These are phyloP conservation scores for Vigna radiata DNA, from an alignment of 306 rosid genomes.

Conservation along the genomic window DNA sequence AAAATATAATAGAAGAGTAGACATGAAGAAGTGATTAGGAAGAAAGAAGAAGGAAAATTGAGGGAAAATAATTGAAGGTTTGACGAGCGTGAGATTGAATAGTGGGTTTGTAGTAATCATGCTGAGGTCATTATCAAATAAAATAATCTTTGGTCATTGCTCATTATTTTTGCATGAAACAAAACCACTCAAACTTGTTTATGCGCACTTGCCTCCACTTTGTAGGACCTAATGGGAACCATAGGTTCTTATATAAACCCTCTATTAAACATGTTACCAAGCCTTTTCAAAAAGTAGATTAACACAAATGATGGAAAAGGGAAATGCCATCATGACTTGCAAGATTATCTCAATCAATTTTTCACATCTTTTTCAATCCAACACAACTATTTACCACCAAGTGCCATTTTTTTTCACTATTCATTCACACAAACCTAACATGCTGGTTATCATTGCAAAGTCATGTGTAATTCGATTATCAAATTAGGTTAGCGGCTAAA, in stretches of 20 bases:
- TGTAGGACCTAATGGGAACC: slow-evolving; percentile 29
- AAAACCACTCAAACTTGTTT: slow-evolving; percentile 42
- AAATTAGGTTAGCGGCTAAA: too few relatives aligned
- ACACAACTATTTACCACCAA: slow-evolving; percentile 5
- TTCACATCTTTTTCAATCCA: slow-evolving; percentile 23
- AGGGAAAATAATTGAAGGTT: slow-evolving; percentile 20
- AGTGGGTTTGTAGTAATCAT: slow-evolving; percentile 40
- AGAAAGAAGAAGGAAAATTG: slow-evolving; percentile 24
- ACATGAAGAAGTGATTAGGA: slow-evolving; percentile 4
- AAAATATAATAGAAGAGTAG: slow-evolving; percentile 21
- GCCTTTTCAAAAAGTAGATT: slow-evolving; percentile 42
- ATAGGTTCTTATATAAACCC: slow-evolving; percentile 19
- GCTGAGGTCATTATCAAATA: slow-evolving; percentile 42
- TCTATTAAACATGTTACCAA: slow-evolving; percentile 18
- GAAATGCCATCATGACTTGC: slow-evolving; percentile 32
- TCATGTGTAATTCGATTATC: neutral
- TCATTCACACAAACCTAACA: slow-evolving; percentile 16
- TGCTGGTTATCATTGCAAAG: slow-evolving; percentile 26
- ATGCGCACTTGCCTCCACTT: slow-evolving; percentile 47
- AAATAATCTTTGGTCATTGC: slow-evolving; percentile 6
- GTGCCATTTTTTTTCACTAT: neutral
- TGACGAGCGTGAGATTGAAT: slow-evolving; percentile 53
- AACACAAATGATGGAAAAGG: slow-evolving; percentile 44
- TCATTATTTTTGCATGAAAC: slow-evolving; percentile 43
- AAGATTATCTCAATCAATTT: slow-evolving; percentile 25